Conservation (phyloP, 208 protist genomes). For the Leishmania turanica region DNA sequence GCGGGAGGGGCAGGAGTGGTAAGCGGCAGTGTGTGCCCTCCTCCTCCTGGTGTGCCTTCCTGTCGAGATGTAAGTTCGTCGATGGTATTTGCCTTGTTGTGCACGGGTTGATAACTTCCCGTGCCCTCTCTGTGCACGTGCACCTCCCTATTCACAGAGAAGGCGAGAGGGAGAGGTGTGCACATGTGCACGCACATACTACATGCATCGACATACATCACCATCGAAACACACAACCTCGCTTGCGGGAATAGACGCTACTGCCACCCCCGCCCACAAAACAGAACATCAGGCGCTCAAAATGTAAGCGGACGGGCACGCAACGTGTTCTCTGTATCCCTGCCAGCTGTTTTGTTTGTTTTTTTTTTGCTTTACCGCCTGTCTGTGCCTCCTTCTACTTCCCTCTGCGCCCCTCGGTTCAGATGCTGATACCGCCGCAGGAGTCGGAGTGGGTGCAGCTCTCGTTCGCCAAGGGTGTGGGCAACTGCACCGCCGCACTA, state of each 20-base stretch:
- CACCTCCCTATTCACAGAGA: neutral
- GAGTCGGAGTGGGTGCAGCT: neutral
- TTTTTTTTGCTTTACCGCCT: neutral
- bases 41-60: neutral
- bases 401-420: neutral
- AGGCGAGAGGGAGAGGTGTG: no score
- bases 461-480: neutral
- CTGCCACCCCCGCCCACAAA: neutral
- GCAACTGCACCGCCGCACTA: slow-evolving; percentile 17
- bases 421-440: slow-evolving; percentile 38
- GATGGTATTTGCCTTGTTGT: neutral
- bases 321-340: neutral
- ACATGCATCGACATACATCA: no score
- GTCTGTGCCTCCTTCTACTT: no score
- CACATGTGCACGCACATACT: neutral
- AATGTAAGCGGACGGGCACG: neutral
- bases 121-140: neutral
- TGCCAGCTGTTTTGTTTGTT: neutral
- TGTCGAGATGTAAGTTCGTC: neutral
- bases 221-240: neutral
- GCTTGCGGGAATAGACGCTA: neutral
- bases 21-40: neutral
- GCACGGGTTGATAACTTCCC: neutral
- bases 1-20: neutral
- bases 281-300: neutral